phyloP scores from a whole-genome alignment of 768 basidiomycete species.

The Auricularia heimuer region DNA sequence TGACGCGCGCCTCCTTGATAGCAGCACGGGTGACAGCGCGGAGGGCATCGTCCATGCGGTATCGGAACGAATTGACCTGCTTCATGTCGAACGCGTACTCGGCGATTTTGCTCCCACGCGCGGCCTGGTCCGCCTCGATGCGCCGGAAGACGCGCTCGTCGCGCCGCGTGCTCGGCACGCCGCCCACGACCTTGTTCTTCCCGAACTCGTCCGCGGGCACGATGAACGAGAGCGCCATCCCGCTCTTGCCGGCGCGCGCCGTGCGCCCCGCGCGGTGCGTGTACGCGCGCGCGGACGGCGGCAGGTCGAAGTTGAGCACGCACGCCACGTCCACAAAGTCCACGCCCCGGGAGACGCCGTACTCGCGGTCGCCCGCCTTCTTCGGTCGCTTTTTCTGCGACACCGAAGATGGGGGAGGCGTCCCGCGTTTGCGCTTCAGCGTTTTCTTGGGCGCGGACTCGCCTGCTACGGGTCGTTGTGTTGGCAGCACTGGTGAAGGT shows the following conservation, averaged over 20 bases:
- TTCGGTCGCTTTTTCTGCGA: slow-evolving; percentile 35
- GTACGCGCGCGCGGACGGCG: slow-evolving; percentile 75
- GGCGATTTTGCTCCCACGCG: slow-evolving; percentile 48
- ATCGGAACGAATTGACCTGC: slow-evolving; percentile 94
- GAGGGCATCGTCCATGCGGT: slow-evolving; percentile 95
- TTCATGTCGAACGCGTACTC: slow-evolving; percentile 93
- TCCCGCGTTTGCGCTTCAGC: slow-evolving; percentile 51
- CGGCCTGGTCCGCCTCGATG: slow-evolving; percentile 69
- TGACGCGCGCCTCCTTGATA: slow-evolving; percentile 84
- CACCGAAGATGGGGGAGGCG: slow-evolving; percentile 28
- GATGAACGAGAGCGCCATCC: slow-evolving; percentile 85
- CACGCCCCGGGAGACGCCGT: slow-evolving; percentile 89
- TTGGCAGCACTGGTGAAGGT: slow-evolving; percentile 36
- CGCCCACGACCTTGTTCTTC: slow-evolving; percentile 62
- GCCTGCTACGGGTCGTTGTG: slow-evolving; percentile 33
- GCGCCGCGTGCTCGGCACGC: slow-evolving; percentile 54
- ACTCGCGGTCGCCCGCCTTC: slow-evolving; percentile 54
- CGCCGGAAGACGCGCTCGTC: slow-evolving; percentile 72
- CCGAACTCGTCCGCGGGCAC: slow-evolving; percentile 62
- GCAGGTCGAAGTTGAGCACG: slow-evolving; percentile 98
- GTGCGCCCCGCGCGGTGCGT: slow-evolving; percentile 95
- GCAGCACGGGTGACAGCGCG: slow-evolving; percentile 77
- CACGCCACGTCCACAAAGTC: slow-evolving; percentile 97
- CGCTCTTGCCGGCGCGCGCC: slow-evolving; percentile 88
- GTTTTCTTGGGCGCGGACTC: slow-evolving; percentile 16